These are phyloP conservation scores for Hura crepitans DNA, from an alignment of 441 rosid species.

Conservation along the genomic window DNA sequence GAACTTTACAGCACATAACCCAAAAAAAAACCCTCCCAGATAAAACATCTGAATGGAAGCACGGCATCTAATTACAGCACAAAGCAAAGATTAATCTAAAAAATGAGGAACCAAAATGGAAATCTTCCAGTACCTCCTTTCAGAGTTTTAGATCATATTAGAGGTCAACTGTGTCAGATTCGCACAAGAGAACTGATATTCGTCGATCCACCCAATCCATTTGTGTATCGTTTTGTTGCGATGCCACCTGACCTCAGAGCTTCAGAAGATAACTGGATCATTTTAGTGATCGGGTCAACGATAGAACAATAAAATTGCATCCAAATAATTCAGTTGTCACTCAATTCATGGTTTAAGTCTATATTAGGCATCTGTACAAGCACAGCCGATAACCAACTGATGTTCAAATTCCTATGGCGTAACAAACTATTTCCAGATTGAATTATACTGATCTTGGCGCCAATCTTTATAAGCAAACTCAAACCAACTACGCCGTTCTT, in stretches of 20 bases:
- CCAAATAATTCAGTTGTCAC: background rate
- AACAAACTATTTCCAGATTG: too few relatives aligned
- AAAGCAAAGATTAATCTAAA: constrained; percentile 6
- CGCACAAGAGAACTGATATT: background rate
- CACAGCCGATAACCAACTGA: background rate
- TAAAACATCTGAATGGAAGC: background rate
- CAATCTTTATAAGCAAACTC: too few relatives aligned
- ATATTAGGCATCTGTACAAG: background rate
- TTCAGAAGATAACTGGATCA: constrained; percentile 11
- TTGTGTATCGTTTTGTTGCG: background rate
- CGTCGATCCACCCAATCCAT: constrained; percentile 2
- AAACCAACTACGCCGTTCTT: background rate
- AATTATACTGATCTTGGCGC: too few relatives aligned
- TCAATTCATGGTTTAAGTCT: background rate
- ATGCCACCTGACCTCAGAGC: constrained; percentile 5
- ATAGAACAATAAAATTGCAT: background rate
- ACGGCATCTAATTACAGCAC: constrained; percentile 27
- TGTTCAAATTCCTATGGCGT: background rate
- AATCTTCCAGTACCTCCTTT: background rate
- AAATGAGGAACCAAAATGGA: background rate
- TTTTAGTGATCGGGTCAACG: background rate
- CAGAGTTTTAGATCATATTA: background rate
- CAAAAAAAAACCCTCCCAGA: constrained; percentile 11
- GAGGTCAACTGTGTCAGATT: background rate
- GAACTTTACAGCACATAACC: background rate